phyloP scores from a whole-genome alignment of 2,329 filamentous ascomycete genomes.

The Trichoderma pleuroti region DNA sequence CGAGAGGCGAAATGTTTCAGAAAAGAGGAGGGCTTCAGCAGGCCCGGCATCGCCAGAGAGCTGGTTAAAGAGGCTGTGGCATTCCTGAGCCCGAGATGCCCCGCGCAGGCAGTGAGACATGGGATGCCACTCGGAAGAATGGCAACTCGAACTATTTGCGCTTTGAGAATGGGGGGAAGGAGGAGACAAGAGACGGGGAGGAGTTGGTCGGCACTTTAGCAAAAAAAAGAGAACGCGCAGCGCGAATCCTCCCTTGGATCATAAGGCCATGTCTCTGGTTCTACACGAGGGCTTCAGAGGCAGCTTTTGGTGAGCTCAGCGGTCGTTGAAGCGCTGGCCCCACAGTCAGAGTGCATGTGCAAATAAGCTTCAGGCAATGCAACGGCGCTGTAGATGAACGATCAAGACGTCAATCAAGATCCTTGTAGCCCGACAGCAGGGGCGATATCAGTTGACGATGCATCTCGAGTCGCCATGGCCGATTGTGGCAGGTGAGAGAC shows the following conservation, averaged over 20 bases:
- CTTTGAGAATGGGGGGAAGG: background rate
- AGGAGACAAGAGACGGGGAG: background rate
- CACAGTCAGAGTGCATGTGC: background rate
- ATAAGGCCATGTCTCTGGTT: background rate
- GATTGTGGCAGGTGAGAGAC: background rate
- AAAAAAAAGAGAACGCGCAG: constrained; percentile 8
- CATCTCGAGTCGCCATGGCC: background rate
- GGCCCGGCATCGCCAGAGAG: background rate
- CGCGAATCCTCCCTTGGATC: background rate
- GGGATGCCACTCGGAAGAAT: constrained; percentile 15
- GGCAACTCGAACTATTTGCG: background rate
- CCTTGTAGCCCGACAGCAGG: background rate
- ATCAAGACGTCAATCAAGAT: background rate
- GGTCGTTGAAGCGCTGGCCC: background rate
- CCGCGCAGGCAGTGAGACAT: constrained; percentile 23
- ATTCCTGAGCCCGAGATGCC: constrained; percentile 28
- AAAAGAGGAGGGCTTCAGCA: background rate
- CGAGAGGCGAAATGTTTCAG: constrained; percentile 35
- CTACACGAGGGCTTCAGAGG: background rate
- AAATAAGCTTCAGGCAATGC: background rate
- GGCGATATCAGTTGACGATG: background rate
- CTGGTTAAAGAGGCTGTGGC: constrained; percentile 18
- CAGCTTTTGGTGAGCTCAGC: background rate
- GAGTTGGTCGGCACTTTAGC: background rate
- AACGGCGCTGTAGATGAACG: background rate